phyloP scores from a whole-genome alignment of 495 filamentous ascomycete genomes.

The Opeltia flavorubescens region DNA sequence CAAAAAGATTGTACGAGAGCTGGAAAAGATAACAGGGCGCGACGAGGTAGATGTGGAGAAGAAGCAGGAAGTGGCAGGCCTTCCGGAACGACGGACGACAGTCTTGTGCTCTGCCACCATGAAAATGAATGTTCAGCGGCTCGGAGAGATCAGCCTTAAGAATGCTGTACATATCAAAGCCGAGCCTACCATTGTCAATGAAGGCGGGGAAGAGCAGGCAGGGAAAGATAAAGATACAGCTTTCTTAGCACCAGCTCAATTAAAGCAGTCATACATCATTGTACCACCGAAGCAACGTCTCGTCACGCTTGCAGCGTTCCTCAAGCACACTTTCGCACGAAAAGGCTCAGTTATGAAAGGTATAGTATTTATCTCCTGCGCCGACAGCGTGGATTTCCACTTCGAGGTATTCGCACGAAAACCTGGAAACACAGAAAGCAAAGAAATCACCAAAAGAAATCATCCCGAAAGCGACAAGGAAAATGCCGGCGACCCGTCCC shows the following conservation, averaged over 20 bases:
- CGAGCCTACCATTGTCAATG: not conserved
- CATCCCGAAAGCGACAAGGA: conserved; percentile 7
- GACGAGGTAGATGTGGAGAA: conserved; percentile 16
- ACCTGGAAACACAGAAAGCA: conserved; percentile 16
- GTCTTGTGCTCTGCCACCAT: conserved; percentile 93
- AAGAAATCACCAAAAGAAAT: conserved; percentile 16
- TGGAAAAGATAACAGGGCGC: conserved; percentile 35
- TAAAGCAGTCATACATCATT: conserved; percentile 79
- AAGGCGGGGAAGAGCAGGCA: conserved; percentile 20
- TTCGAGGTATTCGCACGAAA: conserved; percentile 67
- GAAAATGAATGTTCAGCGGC: conserved; percentile 85
- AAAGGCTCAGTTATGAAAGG: conserved; percentile 84
- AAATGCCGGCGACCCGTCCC: conserved; percentile 2
- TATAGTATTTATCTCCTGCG: conserved; percentile 92
- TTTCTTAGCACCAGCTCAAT: conserved; percentile 81
- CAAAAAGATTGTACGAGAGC: conserved; percentile 63
- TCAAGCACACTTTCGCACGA: conserved; percentile 75
- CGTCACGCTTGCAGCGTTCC: conserved; percentile 66
- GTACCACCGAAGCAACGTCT: conserved; percentile 79
- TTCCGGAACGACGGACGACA: conserved; percentile 68
- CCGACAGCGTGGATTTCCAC: conserved; percentile 93
- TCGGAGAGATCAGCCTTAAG: conserved; percentile 89
- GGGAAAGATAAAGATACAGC: conserved; percentile 35
- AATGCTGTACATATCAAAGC: conserved; percentile 79
- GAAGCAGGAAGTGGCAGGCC: conserved; percentile 16